Evolutionary conservation across 2,329 filamentous ascomycete species (phyloP).

Genomic region (Aspergillus floridensis): DNA sequence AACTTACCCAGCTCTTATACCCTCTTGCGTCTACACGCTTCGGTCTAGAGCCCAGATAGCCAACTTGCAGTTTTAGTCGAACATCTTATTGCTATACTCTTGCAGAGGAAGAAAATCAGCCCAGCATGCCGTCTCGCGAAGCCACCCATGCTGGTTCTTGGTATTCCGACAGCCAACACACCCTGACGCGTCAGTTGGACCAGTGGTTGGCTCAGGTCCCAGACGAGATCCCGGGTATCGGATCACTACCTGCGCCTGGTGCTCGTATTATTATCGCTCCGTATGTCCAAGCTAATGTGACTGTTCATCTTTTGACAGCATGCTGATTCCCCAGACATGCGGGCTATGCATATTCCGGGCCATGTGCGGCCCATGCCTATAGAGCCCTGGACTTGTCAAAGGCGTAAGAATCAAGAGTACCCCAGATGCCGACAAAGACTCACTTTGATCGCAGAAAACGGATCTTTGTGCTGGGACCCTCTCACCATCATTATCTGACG

Average conservation of each 20-base stretch:
- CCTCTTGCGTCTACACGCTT: neutral
- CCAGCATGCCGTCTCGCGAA: slow-evolving; percentile 45
- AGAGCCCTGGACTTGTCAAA: slow-evolving; percentile 78
- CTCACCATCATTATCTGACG: slow-evolving; percentile 78
- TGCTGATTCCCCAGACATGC: slow-evolving; percentile 65
- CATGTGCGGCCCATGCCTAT: slow-evolving; percentile 92
- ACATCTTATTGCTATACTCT: neutral
- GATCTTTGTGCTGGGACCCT: slow-evolving; percentile 88
- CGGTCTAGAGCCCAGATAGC: no score
- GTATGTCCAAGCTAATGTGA: slow-evolving; percentile 55
- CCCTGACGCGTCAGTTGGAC: slow-evolving; percentile 69
- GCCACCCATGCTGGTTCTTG: slow-evolving; percentile 82
- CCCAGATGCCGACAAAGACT: neutral
- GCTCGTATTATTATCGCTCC: slow-evolving; percentile 89
- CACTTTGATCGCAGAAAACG: slow-evolving; percentile 59
- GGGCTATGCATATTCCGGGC: slow-evolving; percentile 87
- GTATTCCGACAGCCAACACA: slow-evolving; percentile 65
- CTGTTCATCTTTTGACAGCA: neutral
- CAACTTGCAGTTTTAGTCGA: no score
- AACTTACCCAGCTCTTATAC: neutral
- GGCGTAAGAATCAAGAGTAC: slow-evolving; percentile 50
- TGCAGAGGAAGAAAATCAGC: neutral
- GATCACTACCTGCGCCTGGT: slow-evolving; percentile 65
- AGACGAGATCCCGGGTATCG: slow-evolving; percentile 59
- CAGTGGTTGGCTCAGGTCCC: slow-evolving; percentile 72